Conservation (phyloP, 1,284 basidiomycete species). For the Cutaneotrichosporon dermatis region DNA sequence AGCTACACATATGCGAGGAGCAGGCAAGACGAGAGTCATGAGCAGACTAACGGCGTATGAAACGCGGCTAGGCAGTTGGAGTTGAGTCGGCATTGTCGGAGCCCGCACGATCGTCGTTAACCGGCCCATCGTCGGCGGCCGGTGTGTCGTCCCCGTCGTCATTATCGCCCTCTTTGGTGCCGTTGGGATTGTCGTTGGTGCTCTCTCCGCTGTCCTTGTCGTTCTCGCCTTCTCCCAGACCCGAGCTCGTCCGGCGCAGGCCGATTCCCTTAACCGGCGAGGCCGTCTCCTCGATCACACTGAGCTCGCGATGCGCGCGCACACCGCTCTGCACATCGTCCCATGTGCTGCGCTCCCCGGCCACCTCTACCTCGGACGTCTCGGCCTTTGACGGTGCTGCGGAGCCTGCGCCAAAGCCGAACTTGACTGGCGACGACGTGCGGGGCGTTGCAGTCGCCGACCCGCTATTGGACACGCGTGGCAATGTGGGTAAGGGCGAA, state of each 20-base stretch:
- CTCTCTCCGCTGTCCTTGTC: no score
- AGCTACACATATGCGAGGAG: neutral
- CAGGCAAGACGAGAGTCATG: no score
- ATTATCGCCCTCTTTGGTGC: neutral
- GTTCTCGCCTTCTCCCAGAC: no score
- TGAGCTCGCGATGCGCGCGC: constrained; percentile 38
- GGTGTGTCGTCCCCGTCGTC: neutral
- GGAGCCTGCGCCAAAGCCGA: constrained; percentile 12
- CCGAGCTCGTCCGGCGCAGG: no score
- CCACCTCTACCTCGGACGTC: constrained; percentile 23
- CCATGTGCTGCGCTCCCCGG: constrained; percentile 27
- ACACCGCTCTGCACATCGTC: constrained; percentile 20
- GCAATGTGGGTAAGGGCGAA: constrained; percentile 35
- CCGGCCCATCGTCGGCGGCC: constrained; percentile 1
- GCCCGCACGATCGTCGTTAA: constrained; percentile 5
- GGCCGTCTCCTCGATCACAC: constrained; percentile 42
- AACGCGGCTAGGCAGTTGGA: neutral
- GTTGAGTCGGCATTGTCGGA: neutral
- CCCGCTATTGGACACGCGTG: constrained; percentile 25
- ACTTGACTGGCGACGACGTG: constrained; percentile 21
- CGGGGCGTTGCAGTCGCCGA: constrained; percentile 16
- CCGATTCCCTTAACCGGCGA: neutral
- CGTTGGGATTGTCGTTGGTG: neutral
- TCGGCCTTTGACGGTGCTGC: constrained; percentile 11
- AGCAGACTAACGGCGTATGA: no score